phyloP scores from a whole-genome alignment of 805 yeast species.

The Priceomyces carsonii region DNA sequence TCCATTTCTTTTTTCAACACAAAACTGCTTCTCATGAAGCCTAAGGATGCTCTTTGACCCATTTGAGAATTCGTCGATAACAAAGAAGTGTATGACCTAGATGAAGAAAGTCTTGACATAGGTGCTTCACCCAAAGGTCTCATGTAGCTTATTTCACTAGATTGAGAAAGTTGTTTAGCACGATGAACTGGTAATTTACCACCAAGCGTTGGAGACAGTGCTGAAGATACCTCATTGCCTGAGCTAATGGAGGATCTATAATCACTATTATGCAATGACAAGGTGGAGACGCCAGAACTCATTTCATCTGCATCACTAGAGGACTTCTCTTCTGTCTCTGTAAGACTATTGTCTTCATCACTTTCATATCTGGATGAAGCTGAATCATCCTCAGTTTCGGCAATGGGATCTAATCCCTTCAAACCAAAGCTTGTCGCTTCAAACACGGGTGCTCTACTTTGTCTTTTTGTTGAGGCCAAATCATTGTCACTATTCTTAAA shows the following conservation, averaged over 20 bases:
- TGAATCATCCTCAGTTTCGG: constrained; percentile 30
- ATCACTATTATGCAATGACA: constrained; percentile 41
- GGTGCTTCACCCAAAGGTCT: constrained; percentile 13
- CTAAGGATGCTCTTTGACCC: constrained; percentile 36
- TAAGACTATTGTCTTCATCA: constrained; percentile 21
- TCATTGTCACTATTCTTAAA: constrained; percentile 26
- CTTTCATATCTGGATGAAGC: constrained; percentile 33
- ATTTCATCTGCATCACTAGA: constrained; percentile 19
- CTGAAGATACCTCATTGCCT: constrained; percentile 23
- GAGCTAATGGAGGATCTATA: constrained; percentile 37
- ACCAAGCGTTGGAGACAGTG: constrained; percentile 15
- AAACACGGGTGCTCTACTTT: constrained; percentile 13
- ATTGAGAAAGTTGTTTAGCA: constrained; percentile 13
- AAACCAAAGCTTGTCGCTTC: constrained; percentile 26
- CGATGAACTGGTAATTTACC: constrained; percentile 14
- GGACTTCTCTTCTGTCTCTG: constrained; percentile 12
- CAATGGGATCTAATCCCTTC: constrained; percentile 40
- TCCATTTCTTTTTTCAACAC: constrained; percentile 43
- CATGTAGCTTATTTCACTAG: constrained; percentile 19
- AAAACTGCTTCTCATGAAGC: constrained; percentile 45
- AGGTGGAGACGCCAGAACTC: constrained; percentile 32
- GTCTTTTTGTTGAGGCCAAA: constrained; percentile 17
- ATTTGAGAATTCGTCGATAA: constrained; percentile 6
- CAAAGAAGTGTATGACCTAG: constrained; percentile 13
- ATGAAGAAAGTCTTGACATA: constrained; percentile 1